Base-by-base conservation (phyloP, 495 filamentous ascomycete species). In the Neurospora sp. region DNA sequence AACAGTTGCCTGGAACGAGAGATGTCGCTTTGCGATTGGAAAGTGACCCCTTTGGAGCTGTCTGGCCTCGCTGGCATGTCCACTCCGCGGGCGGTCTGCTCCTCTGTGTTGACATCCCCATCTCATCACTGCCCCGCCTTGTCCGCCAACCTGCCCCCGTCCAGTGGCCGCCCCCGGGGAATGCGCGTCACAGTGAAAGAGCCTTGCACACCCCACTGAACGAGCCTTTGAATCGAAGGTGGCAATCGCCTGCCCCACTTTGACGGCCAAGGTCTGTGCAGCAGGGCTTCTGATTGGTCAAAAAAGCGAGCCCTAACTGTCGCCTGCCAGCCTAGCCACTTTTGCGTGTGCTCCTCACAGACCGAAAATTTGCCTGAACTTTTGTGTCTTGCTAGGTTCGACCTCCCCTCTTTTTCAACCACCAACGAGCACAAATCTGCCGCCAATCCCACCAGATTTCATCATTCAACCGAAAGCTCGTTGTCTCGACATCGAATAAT, bases 371-470 rank as follows among this genome's bases (percentile, higher is more conserved):
- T 79, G 75, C 74, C 69, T 76, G 76, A 80, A 77, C 72, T 79
- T 80, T 75, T 75, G 72, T 71, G 75, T 75, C 75, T 59, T 73
- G 78, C 76, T 75, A 74, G 76, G 75, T 78, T 77, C 74, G 75
- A 79, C 74, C 76, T 78, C 78, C 77, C 79, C 75, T 79, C 79
- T 72, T 77, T 69, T 69, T 72, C 73, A 74, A 79, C 75, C 80
- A 77, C 76, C 81, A 75, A 80, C 84, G 82, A 85, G 82, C 82
- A 78, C 78, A 79, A 84, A 81, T 85, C 83, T 85, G 83, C 79
- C 78, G 77, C 79, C 78, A 79, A 76, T 70, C 44, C 73, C 75
- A 76, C 75, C 79, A 79, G 79, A 81, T 82, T 83, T 84, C 79
- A 80, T 80, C 82, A 84, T 82, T 76, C 80, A 83, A 82, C 80